Evolutionary conservation across 2,329 filamentous ascomycete species (phyloP).

Genomic region (Trichoderma arundinaceum): DNA sequence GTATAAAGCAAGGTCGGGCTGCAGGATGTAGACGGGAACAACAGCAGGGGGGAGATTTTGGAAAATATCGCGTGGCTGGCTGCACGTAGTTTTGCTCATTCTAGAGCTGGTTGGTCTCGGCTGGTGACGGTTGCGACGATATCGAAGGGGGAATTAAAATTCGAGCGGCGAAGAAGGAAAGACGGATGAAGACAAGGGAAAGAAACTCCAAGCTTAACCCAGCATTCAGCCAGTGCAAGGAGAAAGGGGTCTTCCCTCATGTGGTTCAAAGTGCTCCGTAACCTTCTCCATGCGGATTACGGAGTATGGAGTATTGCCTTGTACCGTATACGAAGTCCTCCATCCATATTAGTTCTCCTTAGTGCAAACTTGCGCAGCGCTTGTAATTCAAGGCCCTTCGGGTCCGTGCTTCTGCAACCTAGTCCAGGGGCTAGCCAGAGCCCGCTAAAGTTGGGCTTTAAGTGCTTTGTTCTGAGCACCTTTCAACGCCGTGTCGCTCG

Average conservation of each 20-base stretch:
- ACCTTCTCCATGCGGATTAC: conserved; percentile 2
- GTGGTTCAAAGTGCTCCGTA: conserved; percentile 9
- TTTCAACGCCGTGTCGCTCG: conserved; percentile 11
- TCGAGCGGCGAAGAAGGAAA: background rate
- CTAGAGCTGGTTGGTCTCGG: background rate
- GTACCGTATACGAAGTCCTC: conserved; percentile 20
- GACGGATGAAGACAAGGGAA: background rate
- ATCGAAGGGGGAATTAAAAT: background rate
- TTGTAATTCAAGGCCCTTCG: background rate
- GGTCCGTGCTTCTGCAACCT: conserved; percentile 19
- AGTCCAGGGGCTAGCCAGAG: conserved; percentile 27
- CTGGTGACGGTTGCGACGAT: background rate
- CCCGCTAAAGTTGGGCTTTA: conserved; percentile 10
- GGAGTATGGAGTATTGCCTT: conserved; percentile 5
- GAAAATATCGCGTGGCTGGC: no score
- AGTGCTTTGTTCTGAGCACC: background rate
- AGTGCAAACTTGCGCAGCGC: conserved; percentile 19
- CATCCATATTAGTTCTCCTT: conserved; percentile 16
- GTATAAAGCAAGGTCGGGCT: no score
- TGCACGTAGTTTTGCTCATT: background rate
- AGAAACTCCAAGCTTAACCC: background rate
- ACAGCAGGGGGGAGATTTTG: no score
- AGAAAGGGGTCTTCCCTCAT: conserved; percentile 2
- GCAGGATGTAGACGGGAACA: no score
- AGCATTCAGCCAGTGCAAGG: background rate